These are phyloP conservation scores for Geoglossum glabrum DNA, from an alignment of 495 filamentous ascomycete genomes.

Conservation along the genomic window DNA sequence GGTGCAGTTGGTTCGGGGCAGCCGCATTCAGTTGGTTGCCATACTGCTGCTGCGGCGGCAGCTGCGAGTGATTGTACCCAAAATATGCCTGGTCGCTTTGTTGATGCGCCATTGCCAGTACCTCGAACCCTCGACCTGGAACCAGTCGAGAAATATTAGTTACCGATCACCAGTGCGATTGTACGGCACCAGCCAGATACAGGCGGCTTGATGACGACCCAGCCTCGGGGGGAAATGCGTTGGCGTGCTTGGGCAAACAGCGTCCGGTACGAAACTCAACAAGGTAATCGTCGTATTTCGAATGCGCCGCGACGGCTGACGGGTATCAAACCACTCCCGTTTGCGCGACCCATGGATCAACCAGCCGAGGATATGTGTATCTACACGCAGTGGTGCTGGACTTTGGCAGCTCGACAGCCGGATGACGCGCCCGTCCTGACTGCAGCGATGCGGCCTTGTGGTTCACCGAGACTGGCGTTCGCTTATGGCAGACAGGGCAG, in stretches of 20 bases:
- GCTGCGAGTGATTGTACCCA: conserved; percentile 4
- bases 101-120: background rate
- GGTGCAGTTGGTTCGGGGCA: background rate
- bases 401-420: background rate
- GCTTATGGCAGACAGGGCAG: background rate
- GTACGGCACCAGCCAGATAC: background rate
- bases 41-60: background rate
- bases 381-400: background rate
- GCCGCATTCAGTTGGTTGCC: background rate
- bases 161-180: background rate
- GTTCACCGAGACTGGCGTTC: background rate
- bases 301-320: background rate
- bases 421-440: background rate
- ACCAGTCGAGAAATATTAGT: background rate
- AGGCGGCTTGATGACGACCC: background rate
- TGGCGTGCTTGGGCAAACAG: too few species aligned
- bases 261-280: too few species aligned
- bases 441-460: background rate
- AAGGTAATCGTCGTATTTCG: background rate
- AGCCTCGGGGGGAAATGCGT: too few species aligned
- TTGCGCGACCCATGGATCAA: background rate
- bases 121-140: background rate
- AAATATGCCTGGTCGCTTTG: conserved; percentile 21
- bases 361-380: background rate
- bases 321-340: background rate